Evolutionary conservation across 768 basidiomycete species (phyloP), one percentile per base, ranked within the genome.

Genomic region (Suillus discolor): DNA sequence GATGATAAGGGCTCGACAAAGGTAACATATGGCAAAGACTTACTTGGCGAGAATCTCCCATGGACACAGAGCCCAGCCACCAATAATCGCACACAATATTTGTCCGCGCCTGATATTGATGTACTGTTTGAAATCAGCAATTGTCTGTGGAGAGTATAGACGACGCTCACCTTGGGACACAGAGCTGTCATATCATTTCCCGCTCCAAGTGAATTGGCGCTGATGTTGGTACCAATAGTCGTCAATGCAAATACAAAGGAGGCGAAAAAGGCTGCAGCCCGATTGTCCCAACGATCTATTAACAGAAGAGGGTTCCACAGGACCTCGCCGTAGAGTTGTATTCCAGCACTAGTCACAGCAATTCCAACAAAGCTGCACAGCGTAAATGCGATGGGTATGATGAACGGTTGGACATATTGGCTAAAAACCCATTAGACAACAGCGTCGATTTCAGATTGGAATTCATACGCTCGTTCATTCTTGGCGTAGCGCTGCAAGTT

Each of bases 181-280:
- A 96, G 75, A 8, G 86, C 92, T 12, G 88, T 90, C 81, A 95
- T 87, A 74, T 96, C 95, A 74, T 94, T 96, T 6, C 91, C 92
- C 4, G 93, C 91, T 39, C 83, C 79, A 63, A 89, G 80, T 1
- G 85, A 84, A 67, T 96, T 97, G 25, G 93, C 93, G 28, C 91
- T 90, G 68, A 93, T 88, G 68, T 91, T 89, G 23, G 86, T 82
- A 41, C 87, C 89, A 55, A 94, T 81, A 0, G 89, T 92, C 7
- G 91, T 87, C 36, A 95, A 77, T 34, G 81, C 80, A 74, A 94
- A 94, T 28, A 87, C 83, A 74, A 93, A 85, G 0, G 91, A 83
- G 8, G 85, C 86, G 73, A 96, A 96, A 81, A 96, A 96, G 6
- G 90, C 88, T 0, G 90, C 92, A 2, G 93, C 87, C 63, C 95